These are phyloP conservation scores for Erythrophleum fordii DNA, from an alignment of 306 rosid species.

Conservation along the genomic window DNA sequence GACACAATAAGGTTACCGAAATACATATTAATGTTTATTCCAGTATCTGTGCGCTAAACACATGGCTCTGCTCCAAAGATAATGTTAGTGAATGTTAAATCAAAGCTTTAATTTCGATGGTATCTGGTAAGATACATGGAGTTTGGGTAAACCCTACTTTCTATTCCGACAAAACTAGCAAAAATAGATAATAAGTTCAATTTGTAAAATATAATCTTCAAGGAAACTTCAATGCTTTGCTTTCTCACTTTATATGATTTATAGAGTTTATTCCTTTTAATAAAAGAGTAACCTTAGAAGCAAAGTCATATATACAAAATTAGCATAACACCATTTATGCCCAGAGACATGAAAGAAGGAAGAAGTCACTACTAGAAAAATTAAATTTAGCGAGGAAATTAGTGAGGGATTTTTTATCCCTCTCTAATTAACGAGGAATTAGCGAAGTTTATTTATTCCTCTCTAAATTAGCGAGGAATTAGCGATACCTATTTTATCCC, in stretches of 20 bases:
- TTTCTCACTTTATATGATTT: background rate
- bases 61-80: background rate
- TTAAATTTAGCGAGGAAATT: too few species aligned
- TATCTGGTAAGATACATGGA: background rate
- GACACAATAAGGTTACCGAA: background rate
- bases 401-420: too few species aligned
- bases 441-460: too few species aligned
- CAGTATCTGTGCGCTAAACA: background rate
- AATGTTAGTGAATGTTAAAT: constrained; percentile 8
- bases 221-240: background rate
- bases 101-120: background rate
- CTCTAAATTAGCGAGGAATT: too few species aligned
- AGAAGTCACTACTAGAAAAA: too few species aligned
- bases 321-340: background rate
- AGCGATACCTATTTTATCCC: too few species aligned
- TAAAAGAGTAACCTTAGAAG: background rate
- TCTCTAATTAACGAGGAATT: too few species aligned
- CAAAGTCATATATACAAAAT: constrained; percentile 4
- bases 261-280: background rate
- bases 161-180: background rate
- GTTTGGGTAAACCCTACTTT: background rate
- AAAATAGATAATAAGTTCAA: background rate
- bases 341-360: background rate
- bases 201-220: background rate
- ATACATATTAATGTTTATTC: background rate